These are phyloP conservation scores for Takakia lepidozioides DNA, from an alignment of 225 moss, liverwort and hornwort species.

Conservation along the genomic window DNA sequence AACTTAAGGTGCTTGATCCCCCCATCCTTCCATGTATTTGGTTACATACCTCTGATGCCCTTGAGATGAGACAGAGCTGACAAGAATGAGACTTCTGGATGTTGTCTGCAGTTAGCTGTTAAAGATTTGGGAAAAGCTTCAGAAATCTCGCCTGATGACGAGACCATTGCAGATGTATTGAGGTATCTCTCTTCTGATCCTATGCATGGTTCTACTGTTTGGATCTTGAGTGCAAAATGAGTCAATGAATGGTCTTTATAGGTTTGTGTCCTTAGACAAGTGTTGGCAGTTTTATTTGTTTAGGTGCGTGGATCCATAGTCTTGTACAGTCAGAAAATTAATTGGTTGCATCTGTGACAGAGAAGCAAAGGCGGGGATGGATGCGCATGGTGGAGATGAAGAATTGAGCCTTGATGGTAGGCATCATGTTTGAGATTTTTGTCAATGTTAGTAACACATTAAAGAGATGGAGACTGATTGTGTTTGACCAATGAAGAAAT, in stretches of 20 bases:
- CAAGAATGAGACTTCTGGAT: slow-evolving; percentile 4
- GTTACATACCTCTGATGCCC: neutral
- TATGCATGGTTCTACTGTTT: no score
- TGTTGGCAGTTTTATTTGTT: neutral
- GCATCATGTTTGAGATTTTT: no score
- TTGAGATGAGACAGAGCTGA: neutral
- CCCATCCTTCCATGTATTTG: neutral
- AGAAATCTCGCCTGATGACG: slow-evolving; percentile 83
- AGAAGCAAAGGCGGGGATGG: slow-evolving; percentile 56
- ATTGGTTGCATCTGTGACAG: slow-evolving; percentile 20
- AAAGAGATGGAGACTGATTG: no score
- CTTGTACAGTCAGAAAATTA: neutral
- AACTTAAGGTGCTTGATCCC: slow-evolving; percentile 43
- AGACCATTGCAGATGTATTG: slow-evolving; percentile 63
- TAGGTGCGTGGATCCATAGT: neutral
- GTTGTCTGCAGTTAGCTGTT: slow-evolving; percentile 70
- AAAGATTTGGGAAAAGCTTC: slow-evolving; percentile 75
- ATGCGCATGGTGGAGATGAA: slow-evolving; percentile 38
- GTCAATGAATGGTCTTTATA: no score
- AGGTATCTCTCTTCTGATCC: no score
- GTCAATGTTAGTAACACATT: no score
- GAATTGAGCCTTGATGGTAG: slow-evolving; percentile 50
- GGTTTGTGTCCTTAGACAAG: no score
- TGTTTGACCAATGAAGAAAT: no score
- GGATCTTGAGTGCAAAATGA: no score